Percentiles rank a stretch among this genome's conserved stretches.
Evolutionary conservation across 2,329 filamentous ascomycete genomes (phyloP).

Genomic region (Colletotrichum sp.): DNA sequence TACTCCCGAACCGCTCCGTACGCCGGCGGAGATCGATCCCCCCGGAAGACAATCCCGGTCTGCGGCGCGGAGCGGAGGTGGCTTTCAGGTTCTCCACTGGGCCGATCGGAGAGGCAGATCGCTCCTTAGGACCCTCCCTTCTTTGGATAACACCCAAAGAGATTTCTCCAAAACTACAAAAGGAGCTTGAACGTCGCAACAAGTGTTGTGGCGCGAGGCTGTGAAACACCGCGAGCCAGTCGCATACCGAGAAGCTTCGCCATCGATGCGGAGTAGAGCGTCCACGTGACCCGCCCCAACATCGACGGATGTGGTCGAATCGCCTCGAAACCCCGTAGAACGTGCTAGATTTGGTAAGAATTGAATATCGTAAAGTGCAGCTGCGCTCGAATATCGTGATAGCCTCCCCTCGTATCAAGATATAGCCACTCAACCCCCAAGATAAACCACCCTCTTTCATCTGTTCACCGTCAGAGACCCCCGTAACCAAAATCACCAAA

Average conservation of each 20-base stretch:
- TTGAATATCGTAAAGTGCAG: neutral
- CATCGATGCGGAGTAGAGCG: constrained; percentile 3
- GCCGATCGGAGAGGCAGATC: neutral
- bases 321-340: constrained; percentile 2
- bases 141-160: neutral
- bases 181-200: neutral
- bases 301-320: neutral
- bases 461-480: neutral
- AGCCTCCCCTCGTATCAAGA: neutral
- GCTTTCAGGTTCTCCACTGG: neutral
- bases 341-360: neutral
- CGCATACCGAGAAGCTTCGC: constrained; percentile 10
- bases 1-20: neutral
- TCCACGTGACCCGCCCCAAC: constrained; percentile 10
- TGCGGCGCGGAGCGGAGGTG: neutral
- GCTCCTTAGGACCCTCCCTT: neutral
- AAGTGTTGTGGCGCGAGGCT: neutral
- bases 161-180: neutral
- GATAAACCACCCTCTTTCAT: accelerated
- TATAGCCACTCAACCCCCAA: neutral
- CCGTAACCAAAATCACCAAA: neutral
- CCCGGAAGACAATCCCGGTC: neutral
- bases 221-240: neutral
- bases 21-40: neutral
- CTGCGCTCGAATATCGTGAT: neutral